These are phyloP conservation scores for Fraxinus anomala DNA, from an alignment of 257 asterid species.

Conservation along the genomic window DNA sequence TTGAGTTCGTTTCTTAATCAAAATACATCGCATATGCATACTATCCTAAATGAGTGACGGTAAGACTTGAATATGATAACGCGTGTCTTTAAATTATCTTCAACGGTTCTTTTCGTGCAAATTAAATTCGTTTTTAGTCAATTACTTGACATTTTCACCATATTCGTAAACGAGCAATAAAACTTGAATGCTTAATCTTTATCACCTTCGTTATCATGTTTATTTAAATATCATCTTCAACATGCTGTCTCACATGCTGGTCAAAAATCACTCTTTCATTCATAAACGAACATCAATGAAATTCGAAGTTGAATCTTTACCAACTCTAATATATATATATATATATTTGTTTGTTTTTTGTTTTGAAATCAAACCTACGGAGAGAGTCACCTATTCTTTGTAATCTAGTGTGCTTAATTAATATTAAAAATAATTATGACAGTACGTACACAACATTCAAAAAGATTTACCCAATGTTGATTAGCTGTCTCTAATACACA, in stretches of 20 bases:
- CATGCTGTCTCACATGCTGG: background rate
- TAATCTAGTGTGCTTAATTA: slow-evolving; percentile 19
- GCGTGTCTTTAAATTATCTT: too few relatives aligned
- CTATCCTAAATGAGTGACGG: background rate
- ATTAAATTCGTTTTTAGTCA: background rate
- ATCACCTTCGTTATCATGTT: too few relatives aligned
- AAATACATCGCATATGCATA: background rate
- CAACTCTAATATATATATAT: background rate
- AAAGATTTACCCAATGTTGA: slow-evolving; percentile 32
- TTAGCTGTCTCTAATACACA: slow-evolving; percentile 45
- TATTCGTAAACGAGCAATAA: background rate
- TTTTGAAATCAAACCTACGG: background rate
- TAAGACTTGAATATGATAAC: background rate
- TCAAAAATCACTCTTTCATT: background rate
- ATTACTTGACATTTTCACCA: background rate
- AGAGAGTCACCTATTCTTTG: slow-evolving; percentile 18
- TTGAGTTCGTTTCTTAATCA: background rate
- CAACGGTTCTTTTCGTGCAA: too few relatives aligned
- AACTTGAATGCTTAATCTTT: background rate
- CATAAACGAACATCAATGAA: background rate
- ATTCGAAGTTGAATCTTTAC: background rate
- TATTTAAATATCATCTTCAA: too few relatives aligned
- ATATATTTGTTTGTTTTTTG: background rate
- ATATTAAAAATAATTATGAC: slow-evolving; percentile 17
- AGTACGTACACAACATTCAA: slow-evolving; percentile 12